Conservation (phyloP, 164 flowering plant species). For the Cinnamomum micranthum region DNA sequence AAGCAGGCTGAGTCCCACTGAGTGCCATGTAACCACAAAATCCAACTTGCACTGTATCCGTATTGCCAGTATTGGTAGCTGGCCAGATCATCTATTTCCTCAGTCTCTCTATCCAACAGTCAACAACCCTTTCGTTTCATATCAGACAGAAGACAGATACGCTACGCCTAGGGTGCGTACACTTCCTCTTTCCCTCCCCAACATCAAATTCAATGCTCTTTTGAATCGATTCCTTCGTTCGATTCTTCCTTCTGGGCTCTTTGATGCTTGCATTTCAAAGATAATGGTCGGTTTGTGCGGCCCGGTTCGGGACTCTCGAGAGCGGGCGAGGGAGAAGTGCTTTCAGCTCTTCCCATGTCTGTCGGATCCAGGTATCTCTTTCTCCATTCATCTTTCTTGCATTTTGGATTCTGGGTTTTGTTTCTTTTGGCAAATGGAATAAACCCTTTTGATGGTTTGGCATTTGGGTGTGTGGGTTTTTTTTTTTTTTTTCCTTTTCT, state of each 20-base stretch:
- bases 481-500: neutral
- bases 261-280: conserved; percentile 16
- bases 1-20: too few relatives aligned
- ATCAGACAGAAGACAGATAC: too few relatives aligned
- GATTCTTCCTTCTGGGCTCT: neutral
- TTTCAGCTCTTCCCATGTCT: conserved; percentile 56
- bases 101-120: too few relatives aligned
- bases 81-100: too few relatives aligned
- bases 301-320: conserved; percentile 32
- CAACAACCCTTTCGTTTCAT: too few relatives aligned
- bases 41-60: too few relatives aligned
- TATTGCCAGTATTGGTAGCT: too few relatives aligned
- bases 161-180: too few relatives aligned
- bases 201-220: too few relatives aligned
- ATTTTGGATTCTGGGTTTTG: neutral
- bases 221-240: neutral
- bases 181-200: too few relatives aligned
- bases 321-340: conserved; percentile 35
- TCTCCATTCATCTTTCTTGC: neutral
- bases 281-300: conserved; percentile 27
- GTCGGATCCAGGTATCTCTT: conserved; percentile 66
- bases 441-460: neutral
- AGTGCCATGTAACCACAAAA: too few relatives aligned
- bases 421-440: neutral
- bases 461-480: neutral